A percentile compares a stretch with the other conserved stretches of the same genome.
Evolutionary conservation across 139 green algal species (phyloP).

Genomic region (Chlorella ohadii): DNA sequence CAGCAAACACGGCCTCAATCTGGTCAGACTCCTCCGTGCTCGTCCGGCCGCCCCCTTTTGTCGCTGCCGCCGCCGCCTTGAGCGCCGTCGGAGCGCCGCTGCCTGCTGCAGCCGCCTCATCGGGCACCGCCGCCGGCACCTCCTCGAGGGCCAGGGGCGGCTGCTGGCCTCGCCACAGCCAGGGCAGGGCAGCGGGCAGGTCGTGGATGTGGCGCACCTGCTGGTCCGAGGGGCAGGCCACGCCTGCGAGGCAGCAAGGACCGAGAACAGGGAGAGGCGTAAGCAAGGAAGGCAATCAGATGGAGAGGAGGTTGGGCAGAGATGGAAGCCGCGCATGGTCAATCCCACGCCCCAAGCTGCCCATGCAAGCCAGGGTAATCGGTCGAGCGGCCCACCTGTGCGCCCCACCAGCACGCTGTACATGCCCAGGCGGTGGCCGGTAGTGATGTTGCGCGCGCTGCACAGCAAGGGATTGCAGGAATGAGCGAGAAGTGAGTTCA

Average conservation of each 20-base stretch:
- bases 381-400: conserved; percentile 31
- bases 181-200: conserved; percentile 35
- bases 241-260: neutral
- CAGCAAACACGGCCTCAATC: neutral
- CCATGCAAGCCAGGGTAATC: no score
- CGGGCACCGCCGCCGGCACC: neutral
- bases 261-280: neutral
- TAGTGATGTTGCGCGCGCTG: conserved; percentile 71
- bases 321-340: no score
- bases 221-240: conserved; percentile 31
- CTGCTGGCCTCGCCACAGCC: conserved; percentile 38
- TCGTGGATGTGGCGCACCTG: conserved; percentile 50
- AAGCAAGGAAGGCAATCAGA: no score
- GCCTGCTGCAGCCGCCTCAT: no score
- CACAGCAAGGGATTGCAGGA: neutral
- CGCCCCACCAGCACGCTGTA: conserved; percentile 65
- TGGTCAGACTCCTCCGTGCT: neutral
- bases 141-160: neutral
- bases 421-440: conserved; percentile 68
- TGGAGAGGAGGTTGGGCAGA: no score
- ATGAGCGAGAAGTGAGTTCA: neutral
- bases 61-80: neutral
- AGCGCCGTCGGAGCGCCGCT: no score
- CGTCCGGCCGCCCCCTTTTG: neutral
- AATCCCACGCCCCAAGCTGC: no score